These are phyloP conservation scores for Diaporthe sp. DNA, from an alignment of 2,329 filamentous ascomycete species.

Conservation along the genomic window DNA sequence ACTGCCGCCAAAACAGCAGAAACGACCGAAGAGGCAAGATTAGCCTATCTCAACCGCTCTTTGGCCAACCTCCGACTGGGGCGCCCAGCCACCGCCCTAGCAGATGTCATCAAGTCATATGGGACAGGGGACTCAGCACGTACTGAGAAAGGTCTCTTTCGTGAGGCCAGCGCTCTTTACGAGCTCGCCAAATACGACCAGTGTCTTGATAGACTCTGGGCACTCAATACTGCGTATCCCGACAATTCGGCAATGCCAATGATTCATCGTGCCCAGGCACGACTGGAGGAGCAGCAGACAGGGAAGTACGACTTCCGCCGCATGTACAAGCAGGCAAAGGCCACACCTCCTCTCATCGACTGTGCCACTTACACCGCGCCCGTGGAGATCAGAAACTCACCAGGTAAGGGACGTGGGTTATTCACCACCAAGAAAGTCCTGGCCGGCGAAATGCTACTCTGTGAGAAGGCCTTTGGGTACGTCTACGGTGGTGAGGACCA, in stretches of 20 bases:
- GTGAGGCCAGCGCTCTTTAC: neutral
- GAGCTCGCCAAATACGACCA: neutral
- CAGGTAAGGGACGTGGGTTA: neutral
- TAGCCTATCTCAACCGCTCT: neutral
- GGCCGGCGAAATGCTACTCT: neutral
- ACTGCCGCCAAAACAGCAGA: neutral
- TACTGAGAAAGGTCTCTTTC: neutral
- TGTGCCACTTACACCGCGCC: neutral
- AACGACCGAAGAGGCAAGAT: neutral
- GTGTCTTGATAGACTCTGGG: neutral
- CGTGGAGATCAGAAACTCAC: neutral
- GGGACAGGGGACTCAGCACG: neutral
- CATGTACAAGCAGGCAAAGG: neutral
- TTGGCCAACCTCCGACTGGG: neutral
- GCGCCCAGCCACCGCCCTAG: neutral
- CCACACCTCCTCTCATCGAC: neutral
- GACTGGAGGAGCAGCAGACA: neutral
- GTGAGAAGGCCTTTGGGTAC: neutral
- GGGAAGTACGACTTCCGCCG: neutral
- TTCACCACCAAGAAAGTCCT: neutral
- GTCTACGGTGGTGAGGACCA: fast-evolving
- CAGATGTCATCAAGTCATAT: neutral
- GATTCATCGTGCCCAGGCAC: neutral
- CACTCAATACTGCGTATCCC: neutral
- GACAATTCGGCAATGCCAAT: neutral